phyloP scores from a whole-genome alignment of 169 alveolate species.

The Cryptosporidium sp. region DNA sequence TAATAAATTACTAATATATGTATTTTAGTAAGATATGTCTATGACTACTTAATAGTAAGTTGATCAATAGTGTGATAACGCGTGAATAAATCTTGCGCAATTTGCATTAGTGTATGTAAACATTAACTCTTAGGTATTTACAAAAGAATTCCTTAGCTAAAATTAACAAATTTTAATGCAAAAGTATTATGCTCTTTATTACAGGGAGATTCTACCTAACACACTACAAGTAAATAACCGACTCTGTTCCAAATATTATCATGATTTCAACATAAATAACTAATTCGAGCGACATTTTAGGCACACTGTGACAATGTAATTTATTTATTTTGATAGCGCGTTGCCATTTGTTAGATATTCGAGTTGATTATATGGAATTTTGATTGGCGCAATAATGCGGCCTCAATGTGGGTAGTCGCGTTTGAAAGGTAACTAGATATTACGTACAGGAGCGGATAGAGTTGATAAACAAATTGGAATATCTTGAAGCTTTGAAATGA shows the following conservation, averaged over 20 bases:
- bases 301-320: not conserved
- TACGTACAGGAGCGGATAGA: not conserved
- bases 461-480: not conserved
- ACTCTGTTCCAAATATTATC: no score
- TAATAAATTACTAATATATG: no score
- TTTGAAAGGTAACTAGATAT: not conserved
- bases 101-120: not conserved
- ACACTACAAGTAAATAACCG: no score
- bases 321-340: not conserved
- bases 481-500: not conserved
- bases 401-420: not conserved
- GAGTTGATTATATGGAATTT: not conserved
- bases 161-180: not conserved
- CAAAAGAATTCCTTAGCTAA: not conserved
- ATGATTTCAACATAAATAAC: no score
- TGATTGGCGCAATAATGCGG: constrained; percentile 1
- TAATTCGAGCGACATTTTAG: not conserved
- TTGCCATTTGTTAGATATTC: not conserved
- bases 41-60: not conserved
- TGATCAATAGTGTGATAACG: no score
- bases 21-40: not conserved
- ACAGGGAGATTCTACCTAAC: not conserved
- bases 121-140: not conserved
- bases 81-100: not conserved
- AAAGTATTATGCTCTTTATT: not conserved